Evolutionary conservation across 352 stramenopile species (phyloP), one percentile per base, ranked within the genome.

Genomic region (Blastocystis sp.): DNA sequence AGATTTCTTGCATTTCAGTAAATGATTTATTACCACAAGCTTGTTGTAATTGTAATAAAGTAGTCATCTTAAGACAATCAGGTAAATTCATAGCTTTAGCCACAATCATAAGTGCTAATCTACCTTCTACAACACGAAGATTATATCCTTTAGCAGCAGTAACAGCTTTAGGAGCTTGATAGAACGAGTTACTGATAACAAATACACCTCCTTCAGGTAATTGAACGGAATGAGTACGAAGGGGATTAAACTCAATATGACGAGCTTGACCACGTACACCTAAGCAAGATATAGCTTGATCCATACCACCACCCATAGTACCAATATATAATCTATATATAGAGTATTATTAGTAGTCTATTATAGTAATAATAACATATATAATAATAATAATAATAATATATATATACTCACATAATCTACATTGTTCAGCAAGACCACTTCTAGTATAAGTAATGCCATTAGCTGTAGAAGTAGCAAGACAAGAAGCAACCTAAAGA

Each of bases 241-340:
- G 58, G 7, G 73, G 71, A 9, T 58, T 35, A 52, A 86, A 86
- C 27, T 73, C 45, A n/a, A 86, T 70, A 55, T 75, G 58, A 40
- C 79, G 58, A 11, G 77, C 77, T 5, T 66, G 55, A 9, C 77
- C 67, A 28, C 42, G 46, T 27, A 58, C 41, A n/a, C 47, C 72
- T 24, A 82, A 65, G 57, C 74, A 80, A 39, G 68, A 73, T 25
- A 78, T 71, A 0, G 77, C 69, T 52, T 86, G 79, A 58, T 86
- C 79, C 79, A 84, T 86, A 16, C 79, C 77, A 25, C 77, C 79
- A 43, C 77, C 74, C 67, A 83, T 76, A 0, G 75, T 82, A 2
- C 77, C 79, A 10, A 84, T 70, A 33, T 72, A 70, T 27, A 73
- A 58, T 30, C 48, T 58, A 24, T 1, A 23, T 44, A 11, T 6